These are phyloP conservation scores for Tylopilus sp. DNA, from an alignment of 768 basidiomycete species.

Conservation along the genomic window DNA sequence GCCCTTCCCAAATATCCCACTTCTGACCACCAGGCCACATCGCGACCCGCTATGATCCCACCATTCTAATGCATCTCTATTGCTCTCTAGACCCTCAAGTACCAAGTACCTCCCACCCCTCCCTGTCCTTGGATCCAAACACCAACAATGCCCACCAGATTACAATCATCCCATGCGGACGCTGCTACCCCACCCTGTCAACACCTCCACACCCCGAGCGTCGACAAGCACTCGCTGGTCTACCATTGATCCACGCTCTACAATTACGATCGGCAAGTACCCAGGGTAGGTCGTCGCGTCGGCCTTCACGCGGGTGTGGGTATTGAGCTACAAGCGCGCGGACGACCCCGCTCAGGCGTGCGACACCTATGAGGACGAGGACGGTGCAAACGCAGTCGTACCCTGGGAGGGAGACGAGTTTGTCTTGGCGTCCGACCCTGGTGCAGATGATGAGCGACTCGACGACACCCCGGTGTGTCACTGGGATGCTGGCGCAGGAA, in stretches of 20 bases:
- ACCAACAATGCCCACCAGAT: slow-evolving; percentile 89
- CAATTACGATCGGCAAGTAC: slow-evolving; percentile 82
- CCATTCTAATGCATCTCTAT: slow-evolving; percentile 12
- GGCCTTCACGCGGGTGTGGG: slow-evolving; percentile 35
- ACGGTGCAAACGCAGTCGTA: slow-evolving; percentile 82
- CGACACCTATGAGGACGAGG: slow-evolving; percentile 93
- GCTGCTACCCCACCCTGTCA: slow-evolving; percentile 79
- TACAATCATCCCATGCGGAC: slow-evolving; percentile 95
- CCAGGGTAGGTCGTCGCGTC: slow-evolving; percentile 66
- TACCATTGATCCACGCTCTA: slow-evolving; percentile 91
- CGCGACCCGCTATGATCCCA: slow-evolving; percentile 41
- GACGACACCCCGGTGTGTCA: slow-evolving; percentile 93
- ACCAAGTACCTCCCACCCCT: slow-evolving; percentile 64
- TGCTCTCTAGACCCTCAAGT: slow-evolving; percentile 54
- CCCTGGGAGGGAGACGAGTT: slow-evolving; percentile 78
- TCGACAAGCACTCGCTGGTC: slow-evolving; percentile 89
- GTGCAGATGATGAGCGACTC: slow-evolving; percentile 90
- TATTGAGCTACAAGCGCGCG: slow-evolving; percentile 50
- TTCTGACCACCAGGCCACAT: slow-evolving; percentile 55
- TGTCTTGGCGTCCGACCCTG: slow-evolving; percentile 85
- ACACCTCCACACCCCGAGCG: slow-evolving; percentile 59
- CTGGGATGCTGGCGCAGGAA: slow-evolving; percentile 84
- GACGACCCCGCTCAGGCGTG: slow-evolving; percentile 72
- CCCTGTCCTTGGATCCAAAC: slow-evolving; percentile 34
- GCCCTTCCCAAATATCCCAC: slow-evolving; percentile 68